Conservation (phyloP, 2,329 filamentous ascomycete genomes). For the Epichloe brachyelytri region DNA sequence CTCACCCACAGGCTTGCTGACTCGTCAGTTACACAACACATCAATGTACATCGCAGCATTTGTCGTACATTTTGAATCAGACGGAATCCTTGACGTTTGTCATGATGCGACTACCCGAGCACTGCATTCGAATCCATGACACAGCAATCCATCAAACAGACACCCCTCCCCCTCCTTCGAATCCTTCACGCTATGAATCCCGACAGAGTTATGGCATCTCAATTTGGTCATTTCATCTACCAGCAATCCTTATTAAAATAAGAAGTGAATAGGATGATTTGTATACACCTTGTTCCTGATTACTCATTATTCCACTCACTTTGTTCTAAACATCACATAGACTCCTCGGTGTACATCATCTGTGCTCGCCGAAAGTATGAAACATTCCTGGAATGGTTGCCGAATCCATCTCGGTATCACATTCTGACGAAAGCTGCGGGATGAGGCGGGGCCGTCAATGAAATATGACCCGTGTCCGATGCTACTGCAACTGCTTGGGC, state of each 20-base stretch:
- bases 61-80: background rate
- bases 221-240: background rate
- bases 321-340: background rate
- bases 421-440: background rate
- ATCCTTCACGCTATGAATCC: background rate
- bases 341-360: background rate
- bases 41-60: background rate
- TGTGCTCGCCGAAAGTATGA: background rate
- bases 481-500: constrained; percentile 1
- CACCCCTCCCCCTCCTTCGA: too few relatives aligned
- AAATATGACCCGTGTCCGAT: constrained; percentile 4
- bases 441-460: constrained; percentile 3
- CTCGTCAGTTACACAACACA: constrained; percentile 3
- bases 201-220: background rate
- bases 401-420: constrained; percentile 5
- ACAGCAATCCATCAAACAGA: constrained; percentile 1
- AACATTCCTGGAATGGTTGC: background rate
- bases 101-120: constrained; percentile 4
- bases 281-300: background rate
- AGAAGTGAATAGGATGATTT: background rate
- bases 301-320: background rate
- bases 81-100: constrained; percentile 4
- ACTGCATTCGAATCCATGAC: background rate
- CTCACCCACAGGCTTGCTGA: background rate
- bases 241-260: background rate